Evolutionary conservation across 768 basidiomycete genomes (phyloP).

Genomic region (Ramaria rubella): DNA sequence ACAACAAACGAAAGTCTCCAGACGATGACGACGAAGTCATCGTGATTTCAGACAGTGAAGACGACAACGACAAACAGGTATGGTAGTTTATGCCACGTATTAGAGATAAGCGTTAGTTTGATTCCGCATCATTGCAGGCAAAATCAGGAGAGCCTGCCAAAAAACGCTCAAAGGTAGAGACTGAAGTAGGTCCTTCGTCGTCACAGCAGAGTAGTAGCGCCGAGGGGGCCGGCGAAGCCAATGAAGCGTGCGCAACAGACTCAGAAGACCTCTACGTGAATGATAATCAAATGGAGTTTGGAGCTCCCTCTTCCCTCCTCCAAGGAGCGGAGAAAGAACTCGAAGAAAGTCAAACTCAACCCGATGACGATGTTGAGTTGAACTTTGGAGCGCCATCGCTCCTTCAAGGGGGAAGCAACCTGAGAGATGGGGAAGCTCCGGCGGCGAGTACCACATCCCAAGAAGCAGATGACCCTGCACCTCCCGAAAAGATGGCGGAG

Average conservation of each 20-base stretch:
- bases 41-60: slow-evolving; percentile 5
- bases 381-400: not conserved
- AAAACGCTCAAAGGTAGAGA: not conserved
- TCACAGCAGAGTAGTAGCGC: not conserved
- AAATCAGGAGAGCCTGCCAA: not conserved
- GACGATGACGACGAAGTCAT: not conserved
- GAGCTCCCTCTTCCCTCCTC: slow-evolving; percentile 1
- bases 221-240: not conserved
- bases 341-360: not conserved
- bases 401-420: not conserved
- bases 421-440: too few relatives aligned
- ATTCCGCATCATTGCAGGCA: not conserved
- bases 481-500: too few relatives aligned
- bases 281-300: not conserved
- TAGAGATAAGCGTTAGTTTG: not conserved
- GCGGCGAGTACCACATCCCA: too few relatives aligned
- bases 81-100: not conserved
- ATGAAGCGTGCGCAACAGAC: not conserved
- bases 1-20: not conserved
- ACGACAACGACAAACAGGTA: not conserved
- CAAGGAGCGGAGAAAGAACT: not conserved
- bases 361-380: not conserved
- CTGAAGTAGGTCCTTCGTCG: not conserved
- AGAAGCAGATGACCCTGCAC: too few relatives aligned
- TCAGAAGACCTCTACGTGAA: not conserved